phyloP scores from a whole-genome alignment of 306 rosid species.

The Quercus berberidifolia region DNA sequence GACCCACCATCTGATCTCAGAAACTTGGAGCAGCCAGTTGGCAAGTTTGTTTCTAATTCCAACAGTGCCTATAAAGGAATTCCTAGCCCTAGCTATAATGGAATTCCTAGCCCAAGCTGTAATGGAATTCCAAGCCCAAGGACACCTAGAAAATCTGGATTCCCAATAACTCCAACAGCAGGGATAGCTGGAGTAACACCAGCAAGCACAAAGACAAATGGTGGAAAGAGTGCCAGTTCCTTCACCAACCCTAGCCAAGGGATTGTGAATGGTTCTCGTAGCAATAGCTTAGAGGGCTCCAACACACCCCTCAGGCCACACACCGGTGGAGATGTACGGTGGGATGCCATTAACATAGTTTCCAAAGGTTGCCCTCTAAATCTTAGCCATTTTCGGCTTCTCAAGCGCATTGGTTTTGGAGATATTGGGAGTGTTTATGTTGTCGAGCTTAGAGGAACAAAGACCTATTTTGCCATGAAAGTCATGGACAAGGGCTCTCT shows the following conservation, averaged over 20 bases:
- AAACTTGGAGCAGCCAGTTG: conserved; percentile 9
- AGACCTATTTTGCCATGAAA: conserved; percentile 74
- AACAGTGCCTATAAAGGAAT: neutral
- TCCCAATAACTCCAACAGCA: conserved; percentile 17
- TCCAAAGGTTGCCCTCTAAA: conserved; percentile 48
- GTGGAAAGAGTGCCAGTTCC: neutral
- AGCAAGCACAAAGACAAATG: conserved; percentile 23
- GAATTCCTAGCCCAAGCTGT: conserved; percentile 25
- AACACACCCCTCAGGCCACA: conserved; percentile 65
- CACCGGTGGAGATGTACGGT: conserved; percentile 81
- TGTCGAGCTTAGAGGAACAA: conserved; percentile 64
- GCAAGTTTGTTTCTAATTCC: conserved; percentile 26
- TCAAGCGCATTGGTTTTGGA: conserved; percentile 81
- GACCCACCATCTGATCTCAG: conserved; percentile 19
- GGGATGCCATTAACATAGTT: conserved; percentile 70
- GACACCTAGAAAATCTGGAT: conserved; percentile 32
- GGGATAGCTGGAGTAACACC: conserved; percentile 22
- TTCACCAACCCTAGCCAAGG: conserved; percentile 25
- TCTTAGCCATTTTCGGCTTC: conserved; percentile 70
- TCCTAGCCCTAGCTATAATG: conserved; percentile 21
- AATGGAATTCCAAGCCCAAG: conserved; percentile 25
- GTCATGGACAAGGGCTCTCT: conserved; percentile 91
- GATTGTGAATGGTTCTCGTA: conserved; percentile 46
- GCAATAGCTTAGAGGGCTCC: conserved; percentile 71
- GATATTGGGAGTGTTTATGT: conserved; percentile 87